Percentiles rank a stretch among this genome's conserved stretches.
Conservation (phyloP, 768 basidiomycete species). For the Harrya chromipes region DNA sequence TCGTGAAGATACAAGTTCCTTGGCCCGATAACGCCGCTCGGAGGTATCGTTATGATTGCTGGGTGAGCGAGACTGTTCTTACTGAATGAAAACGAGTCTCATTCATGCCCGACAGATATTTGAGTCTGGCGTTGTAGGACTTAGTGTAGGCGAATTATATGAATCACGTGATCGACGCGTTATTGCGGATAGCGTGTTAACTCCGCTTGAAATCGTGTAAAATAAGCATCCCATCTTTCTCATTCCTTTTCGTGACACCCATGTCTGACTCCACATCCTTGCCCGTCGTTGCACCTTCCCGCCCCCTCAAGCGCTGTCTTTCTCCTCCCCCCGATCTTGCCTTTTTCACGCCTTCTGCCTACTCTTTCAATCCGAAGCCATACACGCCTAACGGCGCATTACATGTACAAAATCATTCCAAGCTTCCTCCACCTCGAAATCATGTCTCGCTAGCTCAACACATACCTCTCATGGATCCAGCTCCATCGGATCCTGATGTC, state of each 20-base stretch:
- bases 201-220: slow-evolving; percentile 42
- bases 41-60: slow-evolving; percentile 61
- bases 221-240: slow-evolving; percentile 20
- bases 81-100: slow-evolving; percentile 2
- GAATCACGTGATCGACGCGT: slow-evolving; percentile 44
- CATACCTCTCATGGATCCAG: slow-evolving; percentile 63
- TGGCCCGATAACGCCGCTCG: slow-evolving; percentile 67
- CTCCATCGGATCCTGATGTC: slow-evolving; percentile 58
- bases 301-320: slow-evolving; percentile 47
- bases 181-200: slow-evolving; percentile 33
- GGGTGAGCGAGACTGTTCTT: slow-evolving; percentile 44
- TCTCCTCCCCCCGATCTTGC: slow-evolving; percentile 45
- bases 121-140: slow-evolving; percentile 46
- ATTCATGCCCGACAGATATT: slow-evolving; percentile 39
- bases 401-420: slow-evolving; percentile 22
- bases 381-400: slow-evolving; percentile 43
- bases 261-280: slow-evolving; percentile 17
- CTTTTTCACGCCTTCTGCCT: slow-evolving; percentile 61
- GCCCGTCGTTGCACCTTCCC: slow-evolving; percentile 12
- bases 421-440: slow-evolving; percentile 29
- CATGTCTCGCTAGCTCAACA: slow-evolving; percentile 40
- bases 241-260: slow-evolving; percentile 18
- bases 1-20: slow-evolving; percentile 43
- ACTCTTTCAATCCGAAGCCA: slow-evolving; percentile 64
- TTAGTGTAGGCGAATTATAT: slow-evolving; percentile 4